phyloP scores from a whole-genome alignment of 805 yeast species.

The Candida namnaoensis region DNA sequence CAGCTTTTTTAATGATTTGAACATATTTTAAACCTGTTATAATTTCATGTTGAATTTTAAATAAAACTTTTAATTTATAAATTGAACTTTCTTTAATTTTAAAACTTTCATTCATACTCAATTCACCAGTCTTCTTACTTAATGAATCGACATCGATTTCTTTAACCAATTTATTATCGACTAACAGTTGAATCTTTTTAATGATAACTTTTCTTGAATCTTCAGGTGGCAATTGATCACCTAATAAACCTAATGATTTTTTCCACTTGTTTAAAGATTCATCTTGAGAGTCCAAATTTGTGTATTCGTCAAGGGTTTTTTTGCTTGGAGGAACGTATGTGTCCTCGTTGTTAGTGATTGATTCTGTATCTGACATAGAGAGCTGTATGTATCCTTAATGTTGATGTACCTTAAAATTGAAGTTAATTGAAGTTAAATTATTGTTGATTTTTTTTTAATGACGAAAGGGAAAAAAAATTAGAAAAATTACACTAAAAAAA shows the following conservation, averaged over 20 bases:
- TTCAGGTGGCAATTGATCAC: slow-evolving; percentile 52
- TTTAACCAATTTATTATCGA: slow-evolving; percentile 49
- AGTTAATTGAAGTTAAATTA: too few relatives aligned
- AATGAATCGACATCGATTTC: slow-evolving; percentile 68
- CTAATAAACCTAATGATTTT: slow-evolving; percentile 69
- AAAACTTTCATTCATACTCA: slow-evolving; percentile 56
- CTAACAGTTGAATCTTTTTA: slow-evolving; percentile 61
- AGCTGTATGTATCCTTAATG: too few relatives aligned
- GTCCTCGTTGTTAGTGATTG: slow-evolving; percentile 4
- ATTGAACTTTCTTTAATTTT: slow-evolving; percentile 71
- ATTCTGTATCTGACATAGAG: too few relatives aligned
- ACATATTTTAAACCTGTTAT: slow-evolving; percentile 85
- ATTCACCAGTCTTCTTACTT: slow-evolving; percentile 46
- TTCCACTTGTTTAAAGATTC: slow-evolving; percentile 91
- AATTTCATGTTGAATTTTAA: slow-evolving; percentile 83
- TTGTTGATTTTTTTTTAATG: too few relatives aligned
- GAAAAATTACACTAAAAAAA: too few relatives aligned
- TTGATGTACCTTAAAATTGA: too few relatives aligned
- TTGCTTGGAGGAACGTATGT: slow-evolving; percentile 33
- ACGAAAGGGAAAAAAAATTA: too few relatives aligned
- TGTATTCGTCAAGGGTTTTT: slow-evolving; percentile 79
- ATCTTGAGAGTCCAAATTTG: slow-evolving; percentile 79
- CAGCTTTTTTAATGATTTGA: slow-evolving; percentile 79
- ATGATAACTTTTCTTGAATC: slow-evolving; percentile 69
- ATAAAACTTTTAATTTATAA: slow-evolving; percentile 64